Evolutionary conservation across 805 yeast species (phyloP), one percentile per base, ranked within the genome.

Genomic region (Candida argentea): DNA sequence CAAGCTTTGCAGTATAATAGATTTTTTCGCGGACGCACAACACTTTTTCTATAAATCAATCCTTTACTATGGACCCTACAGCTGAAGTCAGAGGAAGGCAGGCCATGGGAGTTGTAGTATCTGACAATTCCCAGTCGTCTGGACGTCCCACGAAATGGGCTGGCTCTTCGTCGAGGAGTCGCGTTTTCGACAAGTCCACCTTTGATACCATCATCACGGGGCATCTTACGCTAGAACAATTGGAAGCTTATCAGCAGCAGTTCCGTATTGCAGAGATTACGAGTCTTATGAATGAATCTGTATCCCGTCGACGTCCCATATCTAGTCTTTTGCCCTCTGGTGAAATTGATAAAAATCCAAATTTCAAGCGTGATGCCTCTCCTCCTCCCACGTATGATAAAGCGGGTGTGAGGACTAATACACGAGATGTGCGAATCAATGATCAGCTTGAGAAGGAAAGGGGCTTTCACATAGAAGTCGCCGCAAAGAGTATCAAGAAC

Each of bases 361-460:
- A 55, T 29, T 63, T 56, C 38, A 40, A 47, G 28, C 40, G 73
- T 35, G 83, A 93, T 2, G 85, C 87, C 0, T 83, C 95, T 2
- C 97, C 97, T 0, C 86, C 95, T 2, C 98, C 98, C 1, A 72
- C 70, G 32, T 91, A 91, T 52, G 97, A 91, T 54, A 52, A 65
- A 17, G 54, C 60, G 14, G 99, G 99, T 25, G 77, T 74, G 47
- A 75, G 97, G 44, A 74, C 73, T 6, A 91, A 91, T 48, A 86
- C 97, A 0, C 59, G 93, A 31, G 94, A 82, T 28, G 67, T 58
- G 25, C 59, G 94, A 28, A 71, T 73, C 35, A 60, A 64, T 28
- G 67, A 70, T 29, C 61, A 63, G 25, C 55, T 80, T 24, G 94
- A 85, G 42, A 73, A 73, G 31, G 97, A 91, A 52, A 65, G 96